These are phyloP conservation scores for Saksenaea vasiformis DNA, from an alignment of 371 early-diverging fungal species.

Conservation along the genomic window DNA sequence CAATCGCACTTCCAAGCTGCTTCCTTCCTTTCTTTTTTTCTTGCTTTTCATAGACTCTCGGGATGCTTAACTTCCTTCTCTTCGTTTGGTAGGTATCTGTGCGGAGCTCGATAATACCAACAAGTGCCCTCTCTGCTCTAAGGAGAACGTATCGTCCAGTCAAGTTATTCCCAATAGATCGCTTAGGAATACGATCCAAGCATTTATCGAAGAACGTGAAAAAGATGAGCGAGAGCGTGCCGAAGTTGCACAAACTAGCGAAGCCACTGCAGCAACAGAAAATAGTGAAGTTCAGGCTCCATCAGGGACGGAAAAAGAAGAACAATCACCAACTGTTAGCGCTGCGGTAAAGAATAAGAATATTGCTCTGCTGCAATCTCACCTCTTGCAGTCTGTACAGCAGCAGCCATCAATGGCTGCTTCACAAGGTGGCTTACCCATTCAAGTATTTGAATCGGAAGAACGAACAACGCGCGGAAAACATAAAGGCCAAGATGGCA, in stretches of 20 bases:
- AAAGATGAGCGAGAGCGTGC: conserved; percentile 14
- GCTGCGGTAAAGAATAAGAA: neutral
- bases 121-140: conserved; percentile 39
- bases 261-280: conserved; percentile 3
- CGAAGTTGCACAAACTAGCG: conserved; percentile 18
- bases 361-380: neutral
- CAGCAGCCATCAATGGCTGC: conserved; percentile 3
- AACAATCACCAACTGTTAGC: conserved; percentile 1
- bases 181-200: conserved; percentile 32
- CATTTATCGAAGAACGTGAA: conserved; percentile 24
- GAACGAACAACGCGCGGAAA: conserved; percentile 29
- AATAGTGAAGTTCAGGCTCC: neutral
- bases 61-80: conserved; percentile 10
- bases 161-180: conserved; percentile 44
- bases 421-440: conserved; percentile 27
- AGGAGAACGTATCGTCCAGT: conserved; percentile 25
- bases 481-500: conserved; percentile 14
- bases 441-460: conserved; percentile 34
- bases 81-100: conserved; percentile 32
- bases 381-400: neutral
- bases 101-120: conserved; percentile 28
- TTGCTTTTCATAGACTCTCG: conserved; percentile 2
- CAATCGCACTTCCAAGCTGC: conserved; percentile 5
- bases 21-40: neutral
- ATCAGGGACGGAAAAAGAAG: conserved; percentile 5